phyloP scores from a whole-genome alignment of 495 filamentous ascomycete species.

The Xylaria intraflava region DNA sequence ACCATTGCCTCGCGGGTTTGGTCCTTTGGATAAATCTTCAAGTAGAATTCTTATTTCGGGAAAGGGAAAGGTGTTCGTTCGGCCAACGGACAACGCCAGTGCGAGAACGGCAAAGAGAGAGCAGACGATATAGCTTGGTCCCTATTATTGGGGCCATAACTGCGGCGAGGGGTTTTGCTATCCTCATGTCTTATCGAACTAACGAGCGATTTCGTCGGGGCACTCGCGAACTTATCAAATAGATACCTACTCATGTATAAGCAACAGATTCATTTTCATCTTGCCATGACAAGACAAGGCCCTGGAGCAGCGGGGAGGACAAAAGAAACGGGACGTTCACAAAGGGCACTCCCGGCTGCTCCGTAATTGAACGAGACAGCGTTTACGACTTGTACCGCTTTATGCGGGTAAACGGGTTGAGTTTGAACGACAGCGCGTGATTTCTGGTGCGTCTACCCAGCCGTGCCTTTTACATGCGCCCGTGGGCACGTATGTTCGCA shows the following conservation, averaged over 20 bases:
- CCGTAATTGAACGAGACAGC: too few relatives aligned
- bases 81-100: not conserved
- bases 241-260: conserved; percentile 4
- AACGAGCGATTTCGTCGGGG: not conserved
- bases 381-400: too few relatives aligned
- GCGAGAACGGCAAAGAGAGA: not conserved
- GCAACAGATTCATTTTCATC: not conserved
- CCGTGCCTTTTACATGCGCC: too few relatives aligned
- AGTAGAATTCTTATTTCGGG: not conserved
- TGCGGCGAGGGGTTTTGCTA: not conserved
- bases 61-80: not conserved
- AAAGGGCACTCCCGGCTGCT: too few relatives aligned
- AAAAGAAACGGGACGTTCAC: too few relatives aligned
- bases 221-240: not conserved
- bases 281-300: not conserved
- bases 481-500: too few relatives aligned
- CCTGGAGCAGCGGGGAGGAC: not conserved
- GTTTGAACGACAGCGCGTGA: too few relatives aligned
- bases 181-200: not conserved
- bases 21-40: conserved; percentile 2
- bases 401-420: too few relatives aligned
- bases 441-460: too few relatives aligned
- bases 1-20: not conserved
- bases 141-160: not conserved
- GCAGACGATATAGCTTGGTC: not conserved